Conservation (phyloP, 257 asterid genomes). For the Przewalskia tangutica region DNA sequence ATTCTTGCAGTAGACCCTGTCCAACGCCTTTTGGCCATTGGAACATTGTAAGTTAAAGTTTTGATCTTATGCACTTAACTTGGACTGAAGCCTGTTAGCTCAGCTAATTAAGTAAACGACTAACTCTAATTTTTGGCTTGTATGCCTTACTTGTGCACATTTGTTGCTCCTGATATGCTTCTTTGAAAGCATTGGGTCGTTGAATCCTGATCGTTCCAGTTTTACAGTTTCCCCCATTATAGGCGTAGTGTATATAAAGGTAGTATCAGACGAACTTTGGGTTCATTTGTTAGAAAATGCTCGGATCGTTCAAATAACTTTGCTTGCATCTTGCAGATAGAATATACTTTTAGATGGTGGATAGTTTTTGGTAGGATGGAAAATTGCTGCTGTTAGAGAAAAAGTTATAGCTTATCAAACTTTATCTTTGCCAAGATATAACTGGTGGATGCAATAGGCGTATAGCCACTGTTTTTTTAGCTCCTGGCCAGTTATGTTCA, state of each 20-base stretch:
- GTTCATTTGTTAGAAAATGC: background rate
- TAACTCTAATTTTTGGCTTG: background rate
- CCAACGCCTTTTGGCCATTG: slow-evolving; percentile 77
- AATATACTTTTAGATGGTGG: background rate
- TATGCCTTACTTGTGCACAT: background rate
- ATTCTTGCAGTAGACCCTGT: slow-evolving; percentile 79
- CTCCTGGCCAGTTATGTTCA: background rate
- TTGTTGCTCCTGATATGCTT: background rate
- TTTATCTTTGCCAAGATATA: background rate
- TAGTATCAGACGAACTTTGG: background rate
- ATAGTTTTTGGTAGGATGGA: background rate
- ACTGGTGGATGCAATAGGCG: background rate
- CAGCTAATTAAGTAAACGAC: background rate
- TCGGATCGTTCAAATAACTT: background rate
- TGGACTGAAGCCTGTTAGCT: background rate
- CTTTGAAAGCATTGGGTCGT: background rate
- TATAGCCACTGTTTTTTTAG: background rate
- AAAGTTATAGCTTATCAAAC: background rate
- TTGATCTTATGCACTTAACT: background rate
- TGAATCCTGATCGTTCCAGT: background rate
- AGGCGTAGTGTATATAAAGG: background rate
- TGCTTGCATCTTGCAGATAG: background rate
- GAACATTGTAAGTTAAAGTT: slow-evolving; percentile 49
- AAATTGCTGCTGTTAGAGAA: background rate
- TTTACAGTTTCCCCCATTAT: background rate